Evolutionary conservation across 2,329 filamentous ascomycete species (phyloP).

Genomic region (Niveomyces coronatus): DNA sequence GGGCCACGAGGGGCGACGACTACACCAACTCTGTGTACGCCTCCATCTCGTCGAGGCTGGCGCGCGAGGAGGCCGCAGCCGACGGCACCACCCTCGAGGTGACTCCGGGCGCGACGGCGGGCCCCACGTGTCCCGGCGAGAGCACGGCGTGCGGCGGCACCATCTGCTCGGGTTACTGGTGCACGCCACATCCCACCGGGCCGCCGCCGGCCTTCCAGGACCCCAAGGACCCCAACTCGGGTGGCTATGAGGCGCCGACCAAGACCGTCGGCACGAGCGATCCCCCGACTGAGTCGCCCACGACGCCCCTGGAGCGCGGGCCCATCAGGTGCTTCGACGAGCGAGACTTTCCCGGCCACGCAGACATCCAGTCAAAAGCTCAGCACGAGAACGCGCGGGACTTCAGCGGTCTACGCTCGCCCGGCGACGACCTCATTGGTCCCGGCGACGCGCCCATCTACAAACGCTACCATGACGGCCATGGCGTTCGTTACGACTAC

Average conservation of each 20-base stretch:
- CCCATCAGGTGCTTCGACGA: background rate
- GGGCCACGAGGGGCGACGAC: background rate
- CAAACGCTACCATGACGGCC: slow-evolving; percentile 1
- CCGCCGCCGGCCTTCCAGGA: slow-evolving; percentile 13
- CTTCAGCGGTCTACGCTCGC: background rate
- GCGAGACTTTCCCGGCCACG: background rate
- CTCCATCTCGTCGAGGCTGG: background rate
- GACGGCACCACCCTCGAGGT: slow-evolving; percentile 4
- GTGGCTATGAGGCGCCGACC: background rate
- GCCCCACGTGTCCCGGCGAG: slow-evolving; percentile 11
- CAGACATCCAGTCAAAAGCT: background rate
- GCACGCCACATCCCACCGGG: slow-evolving; percentile 12
- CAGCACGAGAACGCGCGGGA: background rate
- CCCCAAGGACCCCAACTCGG: slow-evolving; percentile 14
- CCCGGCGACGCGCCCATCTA: slow-evolving; percentile 4
- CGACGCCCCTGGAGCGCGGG: background rate
- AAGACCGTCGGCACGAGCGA: background rate
- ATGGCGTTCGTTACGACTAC: slow-evolving; percentile 14
- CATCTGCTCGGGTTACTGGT: slow-evolving; percentile 16
- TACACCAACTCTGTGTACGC: slow-evolving; percentile 10
- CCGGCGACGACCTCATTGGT: slow-evolving; percentile 4
- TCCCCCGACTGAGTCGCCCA: background rate
- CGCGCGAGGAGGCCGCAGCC: background rate
- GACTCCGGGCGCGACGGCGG: slow-evolving; percentile 6
- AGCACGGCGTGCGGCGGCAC: slow-evolving; percentile 13